Base-by-base conservation (phyloP, 2,329 filamentous ascomycete species). In the Pestalotiopsis sp. region DNA sequence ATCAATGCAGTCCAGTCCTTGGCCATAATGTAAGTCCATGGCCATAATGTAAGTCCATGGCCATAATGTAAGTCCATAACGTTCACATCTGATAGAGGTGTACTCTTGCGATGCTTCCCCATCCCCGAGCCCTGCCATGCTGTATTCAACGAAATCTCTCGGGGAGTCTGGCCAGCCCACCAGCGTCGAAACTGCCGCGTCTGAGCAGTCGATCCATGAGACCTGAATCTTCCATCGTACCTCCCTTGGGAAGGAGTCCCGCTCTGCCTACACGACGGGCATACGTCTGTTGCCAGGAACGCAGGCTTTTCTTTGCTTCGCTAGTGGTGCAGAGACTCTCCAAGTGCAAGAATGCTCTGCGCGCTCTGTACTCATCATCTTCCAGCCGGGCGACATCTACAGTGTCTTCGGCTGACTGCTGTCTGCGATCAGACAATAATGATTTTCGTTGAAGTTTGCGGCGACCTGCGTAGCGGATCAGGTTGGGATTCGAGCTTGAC, bases 271-370 rank as follows among this genome's bases (percentile, higher is more conserved):
- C 71, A 3, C 74, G 78, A 7, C 83, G 80, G 36, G 86, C 86
- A 72, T 85, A 89, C 3, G 70, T 71, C 69, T 84, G 79, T 75
- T 87, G 86, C 83, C 86, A 90, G 4, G 76, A 72, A 38, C 78
- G 79, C 2, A 90, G 76, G 40, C 87, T 85, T 4, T 77, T 73
- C n/a, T 78, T 81, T 1, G 88, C 86, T 63, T 85, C 84, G 2
- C 73, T 73, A 0, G 84, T 88, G 9, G 75, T 73, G 69, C 87
- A 90, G 14, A 84, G 75, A 0, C 78, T 74, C 56, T 85, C 82
- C 0, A 90, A 81, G 40, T 84, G 78, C 2, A 72, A 62, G 66
- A 90, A 87, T 0, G 86, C 80, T 38, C 83, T 83, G 11, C 77
- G 78, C 60, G 75, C 78, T 36, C 82, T 79, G 41, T 77, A 75